These are phyloP conservation scores for Pelargonium fulgidum DNA, from an alignment of 441 rosid species.

Conservation along the genomic window DNA sequence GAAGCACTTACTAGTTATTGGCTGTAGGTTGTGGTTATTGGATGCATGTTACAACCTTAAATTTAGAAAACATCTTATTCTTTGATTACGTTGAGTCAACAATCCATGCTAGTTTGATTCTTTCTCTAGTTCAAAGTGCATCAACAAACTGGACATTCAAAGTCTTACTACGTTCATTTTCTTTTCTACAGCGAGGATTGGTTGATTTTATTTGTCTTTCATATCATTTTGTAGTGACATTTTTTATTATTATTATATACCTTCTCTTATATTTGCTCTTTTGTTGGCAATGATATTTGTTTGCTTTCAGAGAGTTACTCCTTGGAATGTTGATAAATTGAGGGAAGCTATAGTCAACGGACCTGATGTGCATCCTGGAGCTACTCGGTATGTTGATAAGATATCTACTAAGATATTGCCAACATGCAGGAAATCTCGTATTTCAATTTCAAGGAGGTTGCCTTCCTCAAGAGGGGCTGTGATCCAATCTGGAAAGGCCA, in stretches of 20 bases:
- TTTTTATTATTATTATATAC: not conserved
- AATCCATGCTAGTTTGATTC: not conserved
- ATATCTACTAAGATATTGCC: conserved; percentile 50
- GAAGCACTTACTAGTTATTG: not conserved
- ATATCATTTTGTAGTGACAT: not conserved
- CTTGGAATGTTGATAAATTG: conserved; percentile 72
- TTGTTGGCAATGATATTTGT: conserved; percentile 14
- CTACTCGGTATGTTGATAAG: conserved; percentile 81
- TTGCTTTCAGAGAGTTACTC: conserved; percentile 72
- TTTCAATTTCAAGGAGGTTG: conserved; percentile 68
- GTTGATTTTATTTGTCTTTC: not conserved
- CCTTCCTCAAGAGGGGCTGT: conserved; percentile 74
- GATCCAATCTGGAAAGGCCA: conserved; percentile 52
- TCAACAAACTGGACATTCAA: not conserved
- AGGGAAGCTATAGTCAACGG: conserved; percentile 85
- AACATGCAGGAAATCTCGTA: conserved; percentile 42
- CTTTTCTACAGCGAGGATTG: not conserved
- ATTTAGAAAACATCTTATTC: not conserved
- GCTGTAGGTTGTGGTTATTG: not conserved
- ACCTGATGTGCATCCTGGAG: conserved; percentile 84
- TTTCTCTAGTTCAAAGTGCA: not conserved
- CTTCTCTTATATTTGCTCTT: not conserved
- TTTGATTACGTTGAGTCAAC: not conserved
- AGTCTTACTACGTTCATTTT: not conserved
- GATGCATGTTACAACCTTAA: not conserved